Conservation (phyloP, 176 grass and related monocot species). For the Paspalum vaginatum region DNA sequence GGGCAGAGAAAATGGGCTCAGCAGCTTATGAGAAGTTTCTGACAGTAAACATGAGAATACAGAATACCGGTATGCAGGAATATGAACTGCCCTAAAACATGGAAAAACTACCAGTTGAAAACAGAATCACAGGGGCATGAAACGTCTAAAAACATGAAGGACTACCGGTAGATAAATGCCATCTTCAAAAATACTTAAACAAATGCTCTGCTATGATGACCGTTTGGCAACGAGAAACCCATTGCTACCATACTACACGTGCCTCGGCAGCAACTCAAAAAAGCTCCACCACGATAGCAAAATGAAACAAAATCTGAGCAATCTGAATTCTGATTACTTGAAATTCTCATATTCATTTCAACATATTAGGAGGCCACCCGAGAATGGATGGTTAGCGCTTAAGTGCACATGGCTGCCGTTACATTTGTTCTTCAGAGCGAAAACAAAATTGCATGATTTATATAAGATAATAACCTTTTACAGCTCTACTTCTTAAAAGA, state of each 20-base stretch:
- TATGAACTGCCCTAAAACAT: not conserved
- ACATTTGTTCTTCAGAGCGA: conserved; percentile 30
- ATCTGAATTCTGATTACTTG: not conserved
- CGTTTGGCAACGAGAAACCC: not conserved
- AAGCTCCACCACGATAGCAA: not conserved
- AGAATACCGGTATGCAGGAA: not conserved
- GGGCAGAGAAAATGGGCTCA: not conserved
- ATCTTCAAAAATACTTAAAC: no score
- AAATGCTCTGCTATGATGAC: not conserved
- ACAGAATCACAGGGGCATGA: not conserved
- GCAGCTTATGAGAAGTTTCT: not conserved
- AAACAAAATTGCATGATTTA: conserved; percentile 43
- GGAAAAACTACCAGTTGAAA: not conserved
- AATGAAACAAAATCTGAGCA: not conserved
- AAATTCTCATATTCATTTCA: not conserved
- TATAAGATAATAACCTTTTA: not conserved
- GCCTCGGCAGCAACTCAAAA: not conserved
- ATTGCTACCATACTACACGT: not conserved
- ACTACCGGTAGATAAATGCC: no score
- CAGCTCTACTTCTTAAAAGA: conserved; percentile 47
- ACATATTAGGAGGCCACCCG: conserved; percentile 17
- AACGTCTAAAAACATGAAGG: not conserved
- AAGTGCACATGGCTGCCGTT: not conserved
- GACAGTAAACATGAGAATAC: not conserved
- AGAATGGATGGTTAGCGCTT: conserved; percentile 18